Evolutionary conservation across 495 filamentous ascomycete genomes (phyloP).

Genomic region (Friedmanniomyces simplex): DNA sequence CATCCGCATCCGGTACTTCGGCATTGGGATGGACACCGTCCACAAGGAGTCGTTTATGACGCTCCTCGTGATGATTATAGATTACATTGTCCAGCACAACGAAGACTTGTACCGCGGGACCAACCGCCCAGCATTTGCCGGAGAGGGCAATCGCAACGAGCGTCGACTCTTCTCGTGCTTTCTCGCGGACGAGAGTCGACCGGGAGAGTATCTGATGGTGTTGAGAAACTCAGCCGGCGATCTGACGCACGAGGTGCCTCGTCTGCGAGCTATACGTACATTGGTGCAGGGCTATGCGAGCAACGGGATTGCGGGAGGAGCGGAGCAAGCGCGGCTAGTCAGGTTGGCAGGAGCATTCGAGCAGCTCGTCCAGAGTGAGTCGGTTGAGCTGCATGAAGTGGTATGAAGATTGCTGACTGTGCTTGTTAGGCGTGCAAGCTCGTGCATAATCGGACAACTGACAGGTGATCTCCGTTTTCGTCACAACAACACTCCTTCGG

Average conservation of each 20-base stretch:
- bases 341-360: neutral
- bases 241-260: neutral
- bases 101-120: slow-evolving; percentile 4
- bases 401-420: no score
- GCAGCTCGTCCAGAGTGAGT: neutral
- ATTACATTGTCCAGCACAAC: neutral
- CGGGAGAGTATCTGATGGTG: slow-evolving; percentile 2
- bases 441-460: no score
- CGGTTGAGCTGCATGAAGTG: neutral
- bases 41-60: neutral
- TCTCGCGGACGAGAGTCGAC: neutral
- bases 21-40: neutral
- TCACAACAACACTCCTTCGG: no score
- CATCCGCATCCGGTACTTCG: neutral
- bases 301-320: neutral
- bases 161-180: slow-evolving; percentile 7
- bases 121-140: slow-evolving; percentile 5
- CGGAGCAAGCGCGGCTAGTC: neutral
- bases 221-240: neutral
- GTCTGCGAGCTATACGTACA: neutral
- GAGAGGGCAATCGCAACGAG: neutral
- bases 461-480: no score
- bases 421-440: no score
- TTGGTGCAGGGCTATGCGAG: neutral
- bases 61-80: slow-evolving; percentile 3